phyloP scores from a whole-genome alignment of 768 basidiomycete genomes.

The Pleurotus platypus region DNA sequence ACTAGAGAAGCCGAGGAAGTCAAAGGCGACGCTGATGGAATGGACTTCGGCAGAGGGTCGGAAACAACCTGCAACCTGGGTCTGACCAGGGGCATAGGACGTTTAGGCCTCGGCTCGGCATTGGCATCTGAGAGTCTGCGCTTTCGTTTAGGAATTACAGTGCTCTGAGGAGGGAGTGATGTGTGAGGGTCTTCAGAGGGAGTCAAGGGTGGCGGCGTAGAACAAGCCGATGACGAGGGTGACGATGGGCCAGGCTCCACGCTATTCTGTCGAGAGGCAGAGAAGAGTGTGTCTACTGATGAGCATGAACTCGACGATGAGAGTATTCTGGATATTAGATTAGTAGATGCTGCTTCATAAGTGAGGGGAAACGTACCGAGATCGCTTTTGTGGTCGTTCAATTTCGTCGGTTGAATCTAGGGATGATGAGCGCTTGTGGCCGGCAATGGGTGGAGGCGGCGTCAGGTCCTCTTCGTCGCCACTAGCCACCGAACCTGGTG shows the following conservation, averaged over 20 bases:
- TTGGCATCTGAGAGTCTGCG: constrained; percentile 33
- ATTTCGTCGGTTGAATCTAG: no score
- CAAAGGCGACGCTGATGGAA: not conserved
- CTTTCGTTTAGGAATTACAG: constrained; percentile 21
- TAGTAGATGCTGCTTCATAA: no score
- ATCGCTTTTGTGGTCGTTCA: no score
- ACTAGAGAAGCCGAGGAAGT: no score
- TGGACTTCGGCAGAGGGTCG: constrained; percentile 16
- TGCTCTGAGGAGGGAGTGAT: no score
- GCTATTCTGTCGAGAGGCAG: no score
- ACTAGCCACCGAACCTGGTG: not conserved
- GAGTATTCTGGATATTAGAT: no score
- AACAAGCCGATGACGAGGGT: no score
- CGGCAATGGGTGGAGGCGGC: not conserved
- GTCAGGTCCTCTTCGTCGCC: not conserved
- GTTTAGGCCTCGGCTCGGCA: constrained; percentile 18
- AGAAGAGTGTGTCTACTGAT: no score
- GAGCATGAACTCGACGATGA: no score
- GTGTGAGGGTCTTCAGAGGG: not conserved
- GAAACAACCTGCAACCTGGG: constrained; percentile 20
- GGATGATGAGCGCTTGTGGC: not conserved
- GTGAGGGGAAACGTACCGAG: no score
- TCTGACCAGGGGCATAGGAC: constrained; percentile 15
- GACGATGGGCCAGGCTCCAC: no score
- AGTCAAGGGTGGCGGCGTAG: not conserved